phyloP scores from a whole-genome alignment of 2,329 filamentous ascomycete species.

The Kalmusia sp. region DNA sequence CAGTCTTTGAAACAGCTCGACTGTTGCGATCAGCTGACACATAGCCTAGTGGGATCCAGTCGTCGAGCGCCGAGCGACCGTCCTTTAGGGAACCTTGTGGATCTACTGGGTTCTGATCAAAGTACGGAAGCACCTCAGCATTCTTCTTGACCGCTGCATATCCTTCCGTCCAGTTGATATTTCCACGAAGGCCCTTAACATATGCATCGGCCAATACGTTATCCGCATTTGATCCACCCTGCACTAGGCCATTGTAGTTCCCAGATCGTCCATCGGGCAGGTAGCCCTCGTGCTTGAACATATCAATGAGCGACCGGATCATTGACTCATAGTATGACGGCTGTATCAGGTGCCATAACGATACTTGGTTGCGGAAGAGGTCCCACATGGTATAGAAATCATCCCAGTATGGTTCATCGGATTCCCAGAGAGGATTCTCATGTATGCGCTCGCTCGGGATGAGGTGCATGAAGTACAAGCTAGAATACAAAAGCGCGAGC shows the following conservation, averaged over 20 bases:
- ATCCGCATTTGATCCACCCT: slow-evolving; percentile 46
- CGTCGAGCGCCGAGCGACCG: slow-evolving; percentile 51
- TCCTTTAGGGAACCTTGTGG: slow-evolving; percentile 49
- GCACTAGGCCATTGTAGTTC: slow-evolving; percentile 63
- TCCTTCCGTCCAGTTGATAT: slow-evolving; percentile 74
- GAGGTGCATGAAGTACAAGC: slow-evolving; percentile 46
- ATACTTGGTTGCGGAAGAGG: slow-evolving; percentile 63
- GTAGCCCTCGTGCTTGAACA: slow-evolving; percentile 66
- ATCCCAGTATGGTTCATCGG: slow-evolving; percentile 70
- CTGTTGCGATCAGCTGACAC: slow-evolving; percentile 48
- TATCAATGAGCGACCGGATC: slow-evolving; percentile 74
- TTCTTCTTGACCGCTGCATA: slow-evolving; percentile 77
- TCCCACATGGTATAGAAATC: slow-evolving; percentile 81
- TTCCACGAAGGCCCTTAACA: slow-evolving; percentile 66
- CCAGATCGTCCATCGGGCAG: slow-evolving; percentile 71
- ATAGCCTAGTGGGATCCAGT: slow-evolving; percentile 53
- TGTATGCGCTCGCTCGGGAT: slow-evolving; percentile 53
- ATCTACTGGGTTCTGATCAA: slow-evolving; percentile 44
- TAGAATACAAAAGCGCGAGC: slow-evolving; percentile 42
- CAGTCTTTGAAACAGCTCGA: slow-evolving; percentile 49
- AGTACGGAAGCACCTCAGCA: slow-evolving; percentile 62
- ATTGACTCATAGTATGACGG: slow-evolving; percentile 69
- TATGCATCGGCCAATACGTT: slow-evolving; percentile 70
- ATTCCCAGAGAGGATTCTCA: slow-evolving; percentile 74
- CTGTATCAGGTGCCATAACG: slow-evolving; percentile 66